Evolutionary conservation across 2,329 filamentous ascomycete genomes (phyloP), one percentile per base, ranked within the genome.

Genomic region (Penicillium sp.): DNA sequence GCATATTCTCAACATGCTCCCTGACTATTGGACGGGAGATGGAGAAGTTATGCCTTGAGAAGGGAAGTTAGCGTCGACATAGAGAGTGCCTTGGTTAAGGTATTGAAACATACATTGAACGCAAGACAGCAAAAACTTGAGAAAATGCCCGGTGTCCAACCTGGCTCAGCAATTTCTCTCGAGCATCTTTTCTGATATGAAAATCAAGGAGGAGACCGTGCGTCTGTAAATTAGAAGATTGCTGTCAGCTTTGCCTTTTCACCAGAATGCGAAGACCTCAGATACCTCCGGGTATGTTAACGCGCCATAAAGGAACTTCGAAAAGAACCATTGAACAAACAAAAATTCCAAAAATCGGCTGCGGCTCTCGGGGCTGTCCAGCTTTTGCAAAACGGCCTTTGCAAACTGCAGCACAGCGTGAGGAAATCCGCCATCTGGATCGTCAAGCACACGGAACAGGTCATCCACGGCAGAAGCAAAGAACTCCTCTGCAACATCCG

Each of bases 271-370:
- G 31, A 46, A 31, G 31, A 36, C 10, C 9, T 54, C 57, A 63
- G 34, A 85, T 80, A 85, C 92, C 81, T 99, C 94, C 10, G 94
- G 94, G 66, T 94, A 89, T 45, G 91, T 89, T 66, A 97, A 84
- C 49, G 91, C 88, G 64, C 89, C 88, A 44, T 90, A 82, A 34
- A 97, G 79, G 73, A 94, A 97, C 48, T 88, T 88, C 58, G 91
- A 89, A 71, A 97, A 96, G 58, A 97, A 87, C 86, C 93, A 99
- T 69, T 92, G 89, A 65, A 88, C 90, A 59, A 97, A 87, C 61
- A 97, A 83, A 78, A 92, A 95, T 63, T 86, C 86, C 58, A 91
- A 85, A 38, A 91, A 91, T 62, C 84, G 85, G 61, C 89, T 87
- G 57, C 89, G 85, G 60, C 84, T 84, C 61, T 88, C 87, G 60